Base-by-base conservation (phyloP, 179 eudicot genomes). In the Dionaea muscipula region DNA sequence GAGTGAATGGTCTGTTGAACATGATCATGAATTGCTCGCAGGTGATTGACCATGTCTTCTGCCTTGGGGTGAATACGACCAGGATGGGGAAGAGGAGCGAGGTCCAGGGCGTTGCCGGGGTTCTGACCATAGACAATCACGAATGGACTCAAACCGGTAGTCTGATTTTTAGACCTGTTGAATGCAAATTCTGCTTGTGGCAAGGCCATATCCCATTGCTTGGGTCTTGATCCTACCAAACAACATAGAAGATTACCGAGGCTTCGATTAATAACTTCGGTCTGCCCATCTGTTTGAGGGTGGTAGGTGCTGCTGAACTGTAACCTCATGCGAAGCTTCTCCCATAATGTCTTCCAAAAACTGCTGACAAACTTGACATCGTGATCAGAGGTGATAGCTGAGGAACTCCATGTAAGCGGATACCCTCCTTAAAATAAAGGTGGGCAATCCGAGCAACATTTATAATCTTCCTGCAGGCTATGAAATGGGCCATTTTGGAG, bases 181-280 rank as follows among this genome's bases (percentile, higher is more conserved):
- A 31, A 63, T 9, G 55, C 39, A 25, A 55, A 56, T 25, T 55
- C 61, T 6, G 46, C 55, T 16, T 10, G 20, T 1, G 49, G 26
- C 4, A 63, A 44, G 7, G 47, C 20, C 23, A 46, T 11, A 25
- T 47, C 56, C 55, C 50, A 47, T 1, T 46, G 25, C 2, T 26
- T 25, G 6, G 26, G 14, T 4, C 40, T 64, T 7, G 39, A 17
- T 2, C 22, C 15, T 5, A 55, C 53, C 7, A 53, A 20, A 17
- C 59, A 13, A 2, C 36, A 5, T 8, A 62, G 15, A 14, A 62
- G 22, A 53, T 33, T 53, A 2, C 53, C 67, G 19, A 62, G 33
- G 13, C 36, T 55, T 1, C 25, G 12, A 46, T 55, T 63, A 0
- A 54, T 39, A 2, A 47, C 61, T 24, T 63, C 26, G 4, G 47